A percentile compares a stretch with the other conserved stretches of the same genome.
phyloP scores from a whole-genome alignment of 1,139 yeast species.

The Tardiomyces depauwii region DNA sequence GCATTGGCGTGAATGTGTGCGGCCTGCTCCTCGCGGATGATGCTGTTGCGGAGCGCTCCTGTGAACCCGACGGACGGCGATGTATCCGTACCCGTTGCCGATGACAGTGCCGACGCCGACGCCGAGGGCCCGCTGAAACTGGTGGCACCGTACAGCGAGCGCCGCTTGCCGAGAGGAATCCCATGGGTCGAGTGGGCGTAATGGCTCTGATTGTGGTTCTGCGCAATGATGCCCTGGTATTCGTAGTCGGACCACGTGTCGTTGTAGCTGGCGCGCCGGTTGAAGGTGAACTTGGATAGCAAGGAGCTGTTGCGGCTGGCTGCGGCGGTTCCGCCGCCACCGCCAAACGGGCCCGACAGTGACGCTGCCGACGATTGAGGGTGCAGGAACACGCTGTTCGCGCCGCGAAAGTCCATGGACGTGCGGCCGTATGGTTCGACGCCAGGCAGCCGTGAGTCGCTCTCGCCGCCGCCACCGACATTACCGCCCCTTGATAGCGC shows the following conservation, averaged over 20 bases:
- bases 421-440: not conserved
- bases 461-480: too few species aligned
- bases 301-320: slow-evolving; percentile 4
- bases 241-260: slow-evolving; percentile 17
- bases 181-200: not conserved
- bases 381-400: not conserved
- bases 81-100: not conserved
- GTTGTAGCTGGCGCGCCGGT: slow-evolving; percentile 16
- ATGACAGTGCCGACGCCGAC: not conserved
- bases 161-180: slow-evolving; percentile 1
- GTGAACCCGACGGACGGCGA: slow-evolving; percentile 21
- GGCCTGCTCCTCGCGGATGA: slow-evolving; percentile 20
- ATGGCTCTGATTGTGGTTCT: slow-evolving; percentile 1
- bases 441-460: not conserved
- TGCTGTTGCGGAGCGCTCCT: slow-evolving; percentile 20
- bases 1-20: not conserved
- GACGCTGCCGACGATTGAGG: not conserved
- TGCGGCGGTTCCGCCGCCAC: slow-evolving; percentile 3
- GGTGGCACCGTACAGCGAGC: slow-evolving; percentile 1
- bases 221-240: slow-evolving; percentile 13
- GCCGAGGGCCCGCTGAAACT: not conserved
- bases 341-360: not conserved
- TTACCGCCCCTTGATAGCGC: slow-evolving; percentile 12
- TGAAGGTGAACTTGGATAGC: slow-evolving; percentile 8
- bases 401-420: not conserved